Evolutionary conservation across 225 moss, liverwort and hornwort genomes (phyloP), one percentile per base, ranked within the genome.

Genomic region (Pseudisothecium myosuroides): DNA sequence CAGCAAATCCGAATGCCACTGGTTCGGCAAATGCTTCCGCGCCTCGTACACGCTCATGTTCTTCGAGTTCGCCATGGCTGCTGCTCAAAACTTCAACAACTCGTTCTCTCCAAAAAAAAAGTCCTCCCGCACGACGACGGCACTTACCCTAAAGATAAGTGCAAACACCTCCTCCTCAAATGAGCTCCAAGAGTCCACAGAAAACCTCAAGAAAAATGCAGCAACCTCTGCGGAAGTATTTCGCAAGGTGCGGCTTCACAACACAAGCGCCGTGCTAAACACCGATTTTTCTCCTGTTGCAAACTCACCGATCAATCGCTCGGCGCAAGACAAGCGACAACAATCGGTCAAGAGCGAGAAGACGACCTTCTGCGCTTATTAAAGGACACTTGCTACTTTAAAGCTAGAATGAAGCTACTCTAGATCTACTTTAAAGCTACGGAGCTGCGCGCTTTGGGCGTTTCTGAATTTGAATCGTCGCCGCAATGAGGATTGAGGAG

Each of bases 21-120:
- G 47, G 62, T 98, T 93, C 6, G 97, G 96, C 71, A 98, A 89
- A n/a, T 88, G 55, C 68, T 90, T 93, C 75, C 98, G 92, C 61
- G 90, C 94, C 91, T 97, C 91, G 56, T 72, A 92, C 45, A 72
- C 82, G 10, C 49, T 36, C 92, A 81, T 92, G 37, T 97, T 90
- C 90, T 98, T 98, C 12, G 97, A 95, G 23, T 20, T 88, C 79
- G 97, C 96, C 97, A 98, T 98, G 34, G 76, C 83, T 88, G 29
- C 83, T 88, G 17, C 60, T 73, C 74, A 76, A 76, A 58, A 58
- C n/a, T 82, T 75, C n/a, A 39, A 11, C 36, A 23, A 23, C 36
- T 49, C 41, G 6, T 32, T 11, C 26, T 32, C 54, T 34, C 52
- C 75, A 15, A 52, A 13, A 69, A 15, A 52, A 13, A 69, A 79